phyloP scores from a whole-genome alignment of 805 yeast genomes.

The Wickerhamomyces strasburgensis region DNA sequence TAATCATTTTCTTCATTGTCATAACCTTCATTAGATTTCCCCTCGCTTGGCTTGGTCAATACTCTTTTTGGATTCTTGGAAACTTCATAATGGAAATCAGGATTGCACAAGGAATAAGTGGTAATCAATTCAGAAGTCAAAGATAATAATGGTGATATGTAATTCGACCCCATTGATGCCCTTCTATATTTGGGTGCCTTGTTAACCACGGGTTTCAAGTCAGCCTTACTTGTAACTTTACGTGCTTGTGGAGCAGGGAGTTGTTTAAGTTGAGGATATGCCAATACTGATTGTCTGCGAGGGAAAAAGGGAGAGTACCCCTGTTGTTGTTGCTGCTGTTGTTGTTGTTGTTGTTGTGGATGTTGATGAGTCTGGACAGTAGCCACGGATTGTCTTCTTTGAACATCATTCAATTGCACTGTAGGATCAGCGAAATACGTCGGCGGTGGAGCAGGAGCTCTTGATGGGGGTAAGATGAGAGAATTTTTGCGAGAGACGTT shows the following conservation, averaged over 20 bases:
- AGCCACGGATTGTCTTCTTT: conserved; percentile 35
- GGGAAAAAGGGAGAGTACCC: conserved; percentile 3
- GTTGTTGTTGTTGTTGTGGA: conserved; percentile 11
- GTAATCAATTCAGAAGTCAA: conserved; percentile 72
- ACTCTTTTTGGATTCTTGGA: conserved; percentile 88
- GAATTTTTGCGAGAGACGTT: conserved; percentile 18
- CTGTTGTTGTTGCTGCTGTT: conserved; percentile 12
- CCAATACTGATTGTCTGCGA: conserved; percentile 25
- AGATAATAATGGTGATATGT: conserved; percentile 76
- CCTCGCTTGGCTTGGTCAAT: conserved; percentile 87
- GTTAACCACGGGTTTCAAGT: conserved; percentile 57
- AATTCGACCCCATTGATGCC: conserved; percentile 57
- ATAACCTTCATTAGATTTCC: conserved; percentile 69
- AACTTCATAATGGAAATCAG: conserved; percentile 75
- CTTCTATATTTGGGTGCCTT: conserved; percentile 66
- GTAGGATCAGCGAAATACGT: conserved; percentile 28
- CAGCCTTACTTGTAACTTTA: conserved; percentile 38
- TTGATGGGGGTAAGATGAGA: conserved; percentile 36
- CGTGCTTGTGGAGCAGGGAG: conserved; percentile 45
- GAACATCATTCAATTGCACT: conserved; percentile 25
- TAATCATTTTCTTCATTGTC: conserved; percentile 91
- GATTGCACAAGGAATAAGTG: conserved; percentile 80
- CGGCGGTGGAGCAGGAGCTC: conserved; percentile 42
- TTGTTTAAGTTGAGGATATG: conserved; percentile 25
- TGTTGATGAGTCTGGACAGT: conserved; percentile 21